Conservation (phyloP, 768 basidiomycete species). For the Zangia roseola region DNA sequence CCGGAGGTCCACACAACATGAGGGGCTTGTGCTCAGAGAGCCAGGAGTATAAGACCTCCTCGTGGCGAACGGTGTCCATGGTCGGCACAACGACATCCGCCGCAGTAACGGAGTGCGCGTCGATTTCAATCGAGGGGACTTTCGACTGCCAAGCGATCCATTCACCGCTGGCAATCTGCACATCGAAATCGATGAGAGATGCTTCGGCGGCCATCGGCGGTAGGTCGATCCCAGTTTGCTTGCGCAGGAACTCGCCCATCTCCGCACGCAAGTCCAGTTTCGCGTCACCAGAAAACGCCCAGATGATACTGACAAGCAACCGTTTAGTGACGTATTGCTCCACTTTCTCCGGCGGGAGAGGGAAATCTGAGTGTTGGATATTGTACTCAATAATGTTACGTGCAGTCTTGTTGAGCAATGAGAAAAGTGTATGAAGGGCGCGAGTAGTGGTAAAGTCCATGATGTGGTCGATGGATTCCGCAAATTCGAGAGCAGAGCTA, state of each 20-base stretch:
- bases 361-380: slow-evolving; percentile 92
- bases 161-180: slow-evolving; percentile 79
- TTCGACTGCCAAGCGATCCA: slow-evolving; percentile 92
- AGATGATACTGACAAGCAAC: slow-evolving; percentile 87
- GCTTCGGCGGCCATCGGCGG: slow-evolving; percentile 72
- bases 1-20: slow-evolving; percentile 98
- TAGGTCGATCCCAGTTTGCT: slow-evolving; percentile 86
- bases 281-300: slow-evolving; percentile 98
- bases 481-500: slow-evolving; percentile 71
- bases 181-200: slow-evolving; percentile 94
- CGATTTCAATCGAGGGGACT: slow-evolving; percentile 95
- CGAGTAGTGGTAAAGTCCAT: slow-evolving; percentile 97
- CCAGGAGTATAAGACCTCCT: slow-evolving; percentile 99
- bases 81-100: slow-evolving; percentile 98
- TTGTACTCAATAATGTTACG: slow-evolving; percentile 96
- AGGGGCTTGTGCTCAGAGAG: slow-evolving; percentile 97
- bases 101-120: slow-evolving; percentile 93
- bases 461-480: slow-evolving; percentile 89
- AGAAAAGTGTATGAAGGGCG: slow-evolving; percentile 94
- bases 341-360: slow-evolving; percentile 76
- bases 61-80: slow-evolving; percentile 97
- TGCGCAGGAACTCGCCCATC: slow-evolving; percentile 84
- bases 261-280: slow-evolving; percentile 84
- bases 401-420: slow-evolving; percentile 92
- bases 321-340: slow-evolving; percentile 92